Percentiles rank a stretch among this genome's conserved stretches.
Conservation (phyloP, 129 eudicot species). For the Gnaphalium uliginosum region DNA sequence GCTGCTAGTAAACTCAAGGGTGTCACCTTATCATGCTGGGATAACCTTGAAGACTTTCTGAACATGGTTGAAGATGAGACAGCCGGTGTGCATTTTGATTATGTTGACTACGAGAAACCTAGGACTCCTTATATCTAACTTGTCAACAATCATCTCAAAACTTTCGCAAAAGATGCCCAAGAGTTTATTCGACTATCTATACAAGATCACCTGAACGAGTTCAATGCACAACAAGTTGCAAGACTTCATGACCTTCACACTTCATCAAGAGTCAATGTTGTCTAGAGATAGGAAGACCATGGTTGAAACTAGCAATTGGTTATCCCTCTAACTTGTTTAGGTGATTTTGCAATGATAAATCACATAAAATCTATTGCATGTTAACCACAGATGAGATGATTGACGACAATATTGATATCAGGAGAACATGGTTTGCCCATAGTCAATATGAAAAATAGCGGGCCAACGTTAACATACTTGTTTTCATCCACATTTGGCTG, state of each 20-base stretch:
- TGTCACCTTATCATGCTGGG: not conserved
- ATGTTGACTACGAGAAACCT: not conserved
- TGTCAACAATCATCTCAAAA: not conserved
- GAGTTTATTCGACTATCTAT: not conserved
- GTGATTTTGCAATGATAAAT: not conserved
- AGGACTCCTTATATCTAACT: not conserved
- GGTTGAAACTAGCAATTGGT: not conserved
- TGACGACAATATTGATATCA: not conserved
- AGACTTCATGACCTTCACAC: too few species aligned
- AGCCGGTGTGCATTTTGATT: not conserved
- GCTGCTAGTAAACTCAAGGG: not conserved
- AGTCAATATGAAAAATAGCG: not conserved
- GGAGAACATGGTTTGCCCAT: not conserved
- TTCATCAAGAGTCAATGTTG: too few species aligned
- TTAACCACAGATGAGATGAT: not conserved
- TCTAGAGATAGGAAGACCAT: not conserved
- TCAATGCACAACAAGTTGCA: not conserved
- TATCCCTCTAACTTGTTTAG: not conserved
- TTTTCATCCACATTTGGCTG: not conserved
- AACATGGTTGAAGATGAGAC: not conserved
- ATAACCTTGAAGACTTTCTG: not conserved
- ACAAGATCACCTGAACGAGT: not conserved
- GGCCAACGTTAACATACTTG: not conserved
- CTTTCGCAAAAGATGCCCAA: not conserved
- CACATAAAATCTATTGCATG: not conserved